These are phyloP conservation scores for Sclerotinia nivalis DNA, from an alignment of 2,329 filamentous ascomycete genomes.

Conservation along the genomic window DNA sequence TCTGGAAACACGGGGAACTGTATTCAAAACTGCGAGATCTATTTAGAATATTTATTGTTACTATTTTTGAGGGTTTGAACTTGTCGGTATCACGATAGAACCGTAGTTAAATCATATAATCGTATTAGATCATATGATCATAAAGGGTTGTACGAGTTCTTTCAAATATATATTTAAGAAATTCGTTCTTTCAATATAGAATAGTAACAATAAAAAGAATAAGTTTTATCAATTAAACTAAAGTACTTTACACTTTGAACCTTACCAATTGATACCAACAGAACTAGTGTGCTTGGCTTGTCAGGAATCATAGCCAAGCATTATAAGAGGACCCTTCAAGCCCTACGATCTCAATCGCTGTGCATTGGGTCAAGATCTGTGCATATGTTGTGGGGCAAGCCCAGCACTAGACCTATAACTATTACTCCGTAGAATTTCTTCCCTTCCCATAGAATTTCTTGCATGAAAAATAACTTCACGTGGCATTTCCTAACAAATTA, in stretches of 20 bases:
- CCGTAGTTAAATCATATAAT: too few species aligned
- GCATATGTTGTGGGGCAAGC: not conserved
- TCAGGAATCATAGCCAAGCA: not conserved
- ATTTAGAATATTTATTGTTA: not conserved
- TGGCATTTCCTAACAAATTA: not conserved
- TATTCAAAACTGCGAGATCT: not conserved
- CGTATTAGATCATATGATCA: too few species aligned
- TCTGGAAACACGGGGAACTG: not conserved
- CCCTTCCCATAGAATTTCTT: too few species aligned
- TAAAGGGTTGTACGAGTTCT: too few species aligned
- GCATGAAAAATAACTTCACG: not conserved
- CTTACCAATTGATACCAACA: too few species aligned
- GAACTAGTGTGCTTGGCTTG: not conserved
- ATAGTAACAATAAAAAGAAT: too few species aligned
- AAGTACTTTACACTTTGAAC: too few species aligned
- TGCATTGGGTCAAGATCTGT: not conserved
- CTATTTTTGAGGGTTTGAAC: not conserved
- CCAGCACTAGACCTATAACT: not conserved
- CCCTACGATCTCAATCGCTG: not conserved
- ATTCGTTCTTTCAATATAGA: too few species aligned
- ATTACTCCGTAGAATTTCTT: too few species aligned
- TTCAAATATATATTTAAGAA: too few species aligned
- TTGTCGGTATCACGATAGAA: too few species aligned
- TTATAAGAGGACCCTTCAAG: not conserved
- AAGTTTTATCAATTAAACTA: too few species aligned